Conservation (phyloP, 2,329 filamentous ascomycete genomes). For the Aureobasidium sp. region DNA sequence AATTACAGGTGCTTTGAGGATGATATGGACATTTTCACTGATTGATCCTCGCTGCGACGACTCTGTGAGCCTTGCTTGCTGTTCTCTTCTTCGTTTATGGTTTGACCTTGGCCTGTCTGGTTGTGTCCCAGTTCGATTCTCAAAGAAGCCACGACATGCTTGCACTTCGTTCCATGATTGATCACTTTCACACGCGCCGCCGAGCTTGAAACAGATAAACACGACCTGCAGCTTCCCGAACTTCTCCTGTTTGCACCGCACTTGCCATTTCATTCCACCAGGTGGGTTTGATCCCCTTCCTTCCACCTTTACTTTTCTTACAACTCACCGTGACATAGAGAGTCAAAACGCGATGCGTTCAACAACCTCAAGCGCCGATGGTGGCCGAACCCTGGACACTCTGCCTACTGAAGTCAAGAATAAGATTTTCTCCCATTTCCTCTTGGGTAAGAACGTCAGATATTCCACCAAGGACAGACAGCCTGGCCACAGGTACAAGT, state of each 20-base stretch:
- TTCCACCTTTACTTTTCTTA: not conserved
- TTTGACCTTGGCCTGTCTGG: not conserved
- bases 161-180: not conserved
- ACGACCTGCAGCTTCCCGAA: constrained; percentile 1
- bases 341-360: not conserved
- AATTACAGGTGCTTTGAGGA: too few species aligned
- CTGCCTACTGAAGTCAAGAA: not conserved
- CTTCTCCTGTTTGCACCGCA: not conserved
- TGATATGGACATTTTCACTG: too few species aligned
- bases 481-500: not conserved
- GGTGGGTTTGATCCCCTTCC: not conserved
- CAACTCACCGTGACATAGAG: not conserved
- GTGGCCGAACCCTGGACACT: not conserved
- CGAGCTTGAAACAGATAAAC: not conserved
- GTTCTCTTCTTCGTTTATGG: not conserved
- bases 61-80: too few species aligned
- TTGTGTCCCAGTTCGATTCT: not conserved
- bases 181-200: not conserved
- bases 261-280: not conserved
- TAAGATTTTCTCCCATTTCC: constrained; percentile 5
- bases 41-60: too few species aligned
- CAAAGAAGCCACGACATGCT: not conserved
- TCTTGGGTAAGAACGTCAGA: constrained; percentile 1
- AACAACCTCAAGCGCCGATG: not conserved
- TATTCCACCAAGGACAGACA: not conserved